Percentiles rank a stretch among this genome's conserved stretches.
Conservation (phyloP, 2,329 filamentous ascomycete species). For the Colletotrichum spaethianum region DNA sequence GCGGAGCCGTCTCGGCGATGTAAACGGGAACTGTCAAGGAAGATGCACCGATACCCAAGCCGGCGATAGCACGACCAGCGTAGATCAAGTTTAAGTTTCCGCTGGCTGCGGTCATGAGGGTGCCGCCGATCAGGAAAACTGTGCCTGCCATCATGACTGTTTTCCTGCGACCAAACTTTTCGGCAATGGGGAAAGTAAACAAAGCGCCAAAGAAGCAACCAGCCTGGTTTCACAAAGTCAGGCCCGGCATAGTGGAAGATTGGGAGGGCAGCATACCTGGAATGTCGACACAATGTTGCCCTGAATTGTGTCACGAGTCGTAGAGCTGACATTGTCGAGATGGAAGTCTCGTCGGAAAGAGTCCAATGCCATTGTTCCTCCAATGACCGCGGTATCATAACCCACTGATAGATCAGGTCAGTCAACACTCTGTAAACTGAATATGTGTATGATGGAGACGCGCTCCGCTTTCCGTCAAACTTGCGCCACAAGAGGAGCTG, state of each 20-base stretch:
- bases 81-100: slow-evolving; percentile 57
- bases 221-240: slow-evolving; percentile 47
- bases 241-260: fast-evolving
- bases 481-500: neutral
- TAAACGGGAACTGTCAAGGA: slow-evolving; percentile 63
- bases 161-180: slow-evolving; percentile 61
- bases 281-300: slow-evolving; percentile 48
- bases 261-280: slow-evolving; percentile 9
- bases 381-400: slow-evolving; percentile 57
- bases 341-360: slow-evolving; percentile 54
- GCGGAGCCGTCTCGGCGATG: slow-evolving; percentile 60
- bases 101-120: slow-evolving; percentile 51
- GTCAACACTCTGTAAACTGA: neutral
- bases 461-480: neutral
- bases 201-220: slow-evolving; percentile 59
- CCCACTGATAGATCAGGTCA: slow-evolving; percentile 47
- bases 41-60: slow-evolving; percentile 65
- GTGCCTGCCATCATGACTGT: slow-evolving; percentile 60
- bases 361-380: slow-evolving; percentile 56
- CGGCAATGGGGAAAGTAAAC: slow-evolving; percentile 61
- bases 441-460: neutral
- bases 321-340: slow-evolving; percentile 46
- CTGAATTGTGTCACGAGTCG: slow-evolving; percentile 50
- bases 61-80: slow-evolving; percentile 64
- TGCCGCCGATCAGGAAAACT: slow-evolving; percentile 57